A percentile compares a stretch with the other conserved stretches of the same genome.
Conservation (phyloP, 768 basidiomycete genomes). For the Leccinellum luteum region DNA sequence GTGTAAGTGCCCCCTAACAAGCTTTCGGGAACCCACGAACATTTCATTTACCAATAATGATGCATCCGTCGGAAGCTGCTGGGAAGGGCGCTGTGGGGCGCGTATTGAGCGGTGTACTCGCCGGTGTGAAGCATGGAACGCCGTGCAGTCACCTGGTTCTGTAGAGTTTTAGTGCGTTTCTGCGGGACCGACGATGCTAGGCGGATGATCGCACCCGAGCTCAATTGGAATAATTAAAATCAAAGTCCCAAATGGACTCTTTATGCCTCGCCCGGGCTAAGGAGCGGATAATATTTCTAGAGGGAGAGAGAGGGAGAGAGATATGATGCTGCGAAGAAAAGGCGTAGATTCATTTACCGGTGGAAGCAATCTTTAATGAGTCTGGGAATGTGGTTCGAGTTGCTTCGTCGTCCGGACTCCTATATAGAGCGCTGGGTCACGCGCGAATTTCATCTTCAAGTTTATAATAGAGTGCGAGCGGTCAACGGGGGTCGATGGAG, state of each 20-base stretch:
- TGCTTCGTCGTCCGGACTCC: slow-evolving; percentile 4
- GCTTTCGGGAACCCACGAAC: slow-evolving; percentile 1
- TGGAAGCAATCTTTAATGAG: slow-evolving; percentile 7
- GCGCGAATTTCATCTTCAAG: slow-evolving; percentile 7
- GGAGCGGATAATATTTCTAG: background rate
- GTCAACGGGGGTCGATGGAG: background rate
- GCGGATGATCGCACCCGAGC: background rate
- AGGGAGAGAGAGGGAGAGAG: background rate
- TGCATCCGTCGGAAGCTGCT: background rate
- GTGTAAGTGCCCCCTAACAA: background rate
- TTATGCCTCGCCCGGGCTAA: background rate
- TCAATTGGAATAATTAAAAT: background rate
- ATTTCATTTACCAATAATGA: slow-evolving; percentile 2
- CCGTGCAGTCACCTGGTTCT: too few species aligned
- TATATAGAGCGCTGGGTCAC: background rate
- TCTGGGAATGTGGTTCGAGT: slow-evolving; percentile 6
- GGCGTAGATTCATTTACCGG: background rate
- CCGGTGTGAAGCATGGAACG: background rate
- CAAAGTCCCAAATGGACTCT: background rate
- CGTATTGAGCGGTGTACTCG: slow-evolving; percentile 6
- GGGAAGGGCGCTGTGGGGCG: background rate
- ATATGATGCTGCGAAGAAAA: background rate
- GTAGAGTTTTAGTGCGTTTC: background rate
- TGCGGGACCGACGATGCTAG: slow-evolving; percentile 4
- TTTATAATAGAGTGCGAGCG: background rate